Base-by-base conservation (phyloP, 2,329 filamentous ascomycete genomes). In the Ascochyta clinopodiicola region DNA sequence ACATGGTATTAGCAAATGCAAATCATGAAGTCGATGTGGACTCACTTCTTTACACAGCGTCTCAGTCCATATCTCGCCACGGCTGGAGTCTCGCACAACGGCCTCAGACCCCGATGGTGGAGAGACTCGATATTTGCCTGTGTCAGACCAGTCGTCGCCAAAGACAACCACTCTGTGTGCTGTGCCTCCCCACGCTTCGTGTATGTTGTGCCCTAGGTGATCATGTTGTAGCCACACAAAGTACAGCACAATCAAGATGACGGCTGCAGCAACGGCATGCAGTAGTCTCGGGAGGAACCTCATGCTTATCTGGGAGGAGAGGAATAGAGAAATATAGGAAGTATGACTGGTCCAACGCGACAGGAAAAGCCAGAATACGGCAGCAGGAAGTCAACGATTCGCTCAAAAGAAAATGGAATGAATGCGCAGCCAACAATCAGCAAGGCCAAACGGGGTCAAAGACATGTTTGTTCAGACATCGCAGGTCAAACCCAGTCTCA, bases 141-240 rank as follows among this genome's bases (percentile, higher is more conserved):
- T 74, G 61, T 76, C 74, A 49, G 73, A 76, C 71, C 72, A 76
- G 49, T 75, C 72, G 47, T 75, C 71, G 12, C 74, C 74, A 60
- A 77, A 76, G 22, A 76, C 73, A 25, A 77, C 73, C 19, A 77
- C 49, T 35, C 71, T 68, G 49, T 68, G 68, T 27, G 68, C 57
- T 25, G 55, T 61, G 32, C 66, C 67, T 51, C 57, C 61, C 68
- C 72, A 72, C 38, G 59, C 67, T 45, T 69, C 63, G 37, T 69
- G 59, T 39, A 72, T 62, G 44, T 60, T 69, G 44, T 63, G 58
- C 48, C 58, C 61, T 21, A 75, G 53, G 38, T 64, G 60, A 51
- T 64, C 51, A 9, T 68, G 68, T 43, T 64, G 60, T 27, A 64
- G 37, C 70, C 67, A 77, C 38, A 60, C 63, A 34, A 72, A 62